Evolutionary conservation across 495 filamentous ascomycete species (phyloP).

Genomic region (Lasiosphaeria ovina): DNA sequence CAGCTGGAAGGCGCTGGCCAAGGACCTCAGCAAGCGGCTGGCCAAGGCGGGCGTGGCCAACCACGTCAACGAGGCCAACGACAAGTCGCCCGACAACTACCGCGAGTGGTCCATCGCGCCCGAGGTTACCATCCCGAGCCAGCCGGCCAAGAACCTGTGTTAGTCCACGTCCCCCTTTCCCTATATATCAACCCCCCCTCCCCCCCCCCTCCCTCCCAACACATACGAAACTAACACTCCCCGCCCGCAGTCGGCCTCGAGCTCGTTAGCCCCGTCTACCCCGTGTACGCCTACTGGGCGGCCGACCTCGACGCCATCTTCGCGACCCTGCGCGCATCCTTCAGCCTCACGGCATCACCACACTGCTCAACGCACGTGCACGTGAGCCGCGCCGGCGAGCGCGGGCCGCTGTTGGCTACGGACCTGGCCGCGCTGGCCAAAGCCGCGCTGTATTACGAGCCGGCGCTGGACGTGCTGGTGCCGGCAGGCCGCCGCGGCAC

Average conservation of each 20-base stretch:
- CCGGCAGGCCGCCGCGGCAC: constrained; percentile 13
- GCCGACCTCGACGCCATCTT: constrained; percentile 26
- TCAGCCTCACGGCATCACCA: constrained; percentile 15
- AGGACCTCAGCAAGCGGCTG: constrained; percentile 25
- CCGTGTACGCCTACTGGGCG: constrained; percentile 19
- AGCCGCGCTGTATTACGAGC: constrained; percentile 29
- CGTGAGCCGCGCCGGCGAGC: constrained; percentile 17
- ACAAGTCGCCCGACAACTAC: constrained; percentile 27
- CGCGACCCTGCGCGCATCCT: constrained; percentile 14
- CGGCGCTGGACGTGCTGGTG: constrained; percentile 26
- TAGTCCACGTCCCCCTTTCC: not conserved
- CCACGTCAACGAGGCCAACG: constrained; percentile 25
- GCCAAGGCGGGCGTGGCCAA: constrained; percentile 25
- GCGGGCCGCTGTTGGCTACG: constrained; percentile 12
- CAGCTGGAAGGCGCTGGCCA: constrained; percentile 27
- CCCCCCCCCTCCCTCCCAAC: not conserved
- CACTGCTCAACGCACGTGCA: constrained; percentile 32
- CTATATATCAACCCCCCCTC: constrained; percentile 1
- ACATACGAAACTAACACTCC: constrained; percentile 1
- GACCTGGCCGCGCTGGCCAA: constrained; percentile 27
- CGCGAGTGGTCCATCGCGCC: constrained; percentile 30
- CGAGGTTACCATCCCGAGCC: constrained; percentile 28
- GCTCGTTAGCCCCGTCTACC: constrained; percentile 32
- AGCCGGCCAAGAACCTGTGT: constrained; percentile 27
- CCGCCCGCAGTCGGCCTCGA: constrained; percentile 27